Conservation (phyloP, 441 rosid species). For the Sinapis alba region DNA sequence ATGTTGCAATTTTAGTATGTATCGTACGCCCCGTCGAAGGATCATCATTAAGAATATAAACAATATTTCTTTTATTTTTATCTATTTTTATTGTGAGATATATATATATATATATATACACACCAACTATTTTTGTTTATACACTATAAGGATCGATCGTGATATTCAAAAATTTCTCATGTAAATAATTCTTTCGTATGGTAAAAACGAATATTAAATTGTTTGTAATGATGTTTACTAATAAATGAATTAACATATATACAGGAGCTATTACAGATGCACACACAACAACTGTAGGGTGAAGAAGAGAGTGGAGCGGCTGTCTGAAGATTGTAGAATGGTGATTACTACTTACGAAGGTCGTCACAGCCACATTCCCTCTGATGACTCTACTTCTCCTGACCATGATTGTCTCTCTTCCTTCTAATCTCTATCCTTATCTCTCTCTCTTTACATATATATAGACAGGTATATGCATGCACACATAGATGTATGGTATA, state of each 20-base stretch:
- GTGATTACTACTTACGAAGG: conserved; percentile 98
- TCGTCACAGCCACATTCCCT: conserved; percentile 90
- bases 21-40: background rate
- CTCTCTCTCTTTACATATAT: background rate
- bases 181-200: background rate
- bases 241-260: background rate
- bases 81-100: conserved; percentile 3
- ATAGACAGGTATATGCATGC: background rate
- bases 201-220: background rate
- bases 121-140: background rate
- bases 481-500: conserved; percentile 13
- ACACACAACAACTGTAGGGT: conserved; percentile 87
- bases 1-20: conserved; percentile 14
- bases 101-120: conserved; percentile 10
- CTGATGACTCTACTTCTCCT: conserved; percentile 83
- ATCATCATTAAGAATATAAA: conserved; percentile 2
- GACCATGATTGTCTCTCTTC: conserved; percentile 77
- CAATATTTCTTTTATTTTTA: conserved; percentile 1
- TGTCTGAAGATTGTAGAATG: conserved; percentile 96
- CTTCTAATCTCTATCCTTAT: conserved; percentile 41
- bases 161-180: conserved; percentile 4
- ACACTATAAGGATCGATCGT: background rate
- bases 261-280: conserved; percentile 92
- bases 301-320: conserved; percentile 93
- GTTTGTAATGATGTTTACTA: background rate